Evolutionary conservation across 1,139 yeast species (phyloP).

Genomic region (Candida glucosophila): DNA sequence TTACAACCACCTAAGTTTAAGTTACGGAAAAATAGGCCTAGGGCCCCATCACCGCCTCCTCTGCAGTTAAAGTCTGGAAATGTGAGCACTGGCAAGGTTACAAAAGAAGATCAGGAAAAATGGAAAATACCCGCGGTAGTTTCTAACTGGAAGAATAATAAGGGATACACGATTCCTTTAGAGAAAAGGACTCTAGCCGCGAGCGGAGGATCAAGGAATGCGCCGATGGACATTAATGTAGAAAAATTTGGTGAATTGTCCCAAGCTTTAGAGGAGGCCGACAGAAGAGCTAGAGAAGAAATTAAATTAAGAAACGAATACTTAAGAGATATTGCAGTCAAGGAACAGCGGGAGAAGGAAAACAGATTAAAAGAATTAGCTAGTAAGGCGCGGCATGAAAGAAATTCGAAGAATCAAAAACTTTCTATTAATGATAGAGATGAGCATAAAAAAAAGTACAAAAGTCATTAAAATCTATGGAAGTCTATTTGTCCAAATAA

Average conservation of each 20-base stretch:
- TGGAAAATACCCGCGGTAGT: constrained; percentile 92
- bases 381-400: constrained; percentile 39
- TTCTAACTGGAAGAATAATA: constrained; percentile 93
- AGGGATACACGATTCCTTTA: constrained; percentile 77
- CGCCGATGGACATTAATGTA: constrained; percentile 9
- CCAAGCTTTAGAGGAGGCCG: constrained; percentile 70
- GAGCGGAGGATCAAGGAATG: constrained; percentile 42
- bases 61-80: constrained; percentile 30
- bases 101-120: constrained; percentile 66
- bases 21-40: constrained; percentile 63
- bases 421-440: neutral
- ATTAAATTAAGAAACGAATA: constrained; percentile 51
- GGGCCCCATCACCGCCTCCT: constrained; percentile 60
- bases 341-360: constrained; percentile 54
- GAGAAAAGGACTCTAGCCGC: constrained; percentile 67
- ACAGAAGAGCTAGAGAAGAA: constrained; percentile 63
- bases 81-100: constrained; percentile 29
- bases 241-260: constrained; percentile 55
- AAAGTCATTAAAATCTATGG: no score
- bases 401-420: constrained; percentile 3
- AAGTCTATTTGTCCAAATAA: no score
- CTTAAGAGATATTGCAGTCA: constrained; percentile 45
- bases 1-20: constrained; percentile 77
- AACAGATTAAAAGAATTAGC: constrained; percentile 51
- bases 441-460: constrained; percentile 1